Evolutionary conservation across 129 eudicot species (phyloP).

Genomic region (Silybum marianum): DNA sequence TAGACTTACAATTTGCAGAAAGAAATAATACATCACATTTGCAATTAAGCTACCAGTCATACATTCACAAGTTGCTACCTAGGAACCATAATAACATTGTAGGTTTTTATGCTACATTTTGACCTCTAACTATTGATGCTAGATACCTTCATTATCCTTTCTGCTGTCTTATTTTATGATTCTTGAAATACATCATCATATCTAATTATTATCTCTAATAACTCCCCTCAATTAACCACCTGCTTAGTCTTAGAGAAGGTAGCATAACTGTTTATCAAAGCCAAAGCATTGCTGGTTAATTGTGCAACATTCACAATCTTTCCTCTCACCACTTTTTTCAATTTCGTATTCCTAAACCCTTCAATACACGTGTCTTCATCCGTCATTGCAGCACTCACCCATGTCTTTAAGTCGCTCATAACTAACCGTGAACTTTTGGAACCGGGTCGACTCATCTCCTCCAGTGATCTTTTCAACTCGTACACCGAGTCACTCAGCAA

Average conservation of each 20-base stretch:
- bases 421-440: slow-evolving; percentile 11
- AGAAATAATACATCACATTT: slow-evolving; percentile 7
- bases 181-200: not conserved
- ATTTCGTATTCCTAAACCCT: slow-evolving; percentile 43
- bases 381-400: slow-evolving; percentile 70
- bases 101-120: not conserved
- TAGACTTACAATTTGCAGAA: not conserved
- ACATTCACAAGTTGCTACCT: slow-evolving; percentile 9
- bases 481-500: slow-evolving; percentile 42
- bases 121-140: not conserved
- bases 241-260: slow-evolving; percentile 17
- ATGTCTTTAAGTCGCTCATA: slow-evolving; percentile 50
- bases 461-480: slow-evolving; percentile 33
- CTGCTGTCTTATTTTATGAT: not conserved
- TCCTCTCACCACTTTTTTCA: slow-evolving; percentile 45
- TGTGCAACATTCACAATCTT: slow-evolving; percentile 48
- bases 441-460: slow-evolving; percentile 41
- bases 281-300: slow-evolving; percentile 59
- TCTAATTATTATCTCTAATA: not conserved
- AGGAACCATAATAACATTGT: not conserved
- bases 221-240: not conserved
- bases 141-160: not conserved
- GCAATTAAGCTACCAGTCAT: not conserved
- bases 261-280: slow-evolving; percentile 52
- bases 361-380: slow-evolving; percentile 59